Percentiles rank a stretch among this genome's conserved stretches.
Evolutionary conservation across 2,329 filamentous ascomycete genomes (phyloP).

Genomic region (Cladosporium sp.): DNA sequence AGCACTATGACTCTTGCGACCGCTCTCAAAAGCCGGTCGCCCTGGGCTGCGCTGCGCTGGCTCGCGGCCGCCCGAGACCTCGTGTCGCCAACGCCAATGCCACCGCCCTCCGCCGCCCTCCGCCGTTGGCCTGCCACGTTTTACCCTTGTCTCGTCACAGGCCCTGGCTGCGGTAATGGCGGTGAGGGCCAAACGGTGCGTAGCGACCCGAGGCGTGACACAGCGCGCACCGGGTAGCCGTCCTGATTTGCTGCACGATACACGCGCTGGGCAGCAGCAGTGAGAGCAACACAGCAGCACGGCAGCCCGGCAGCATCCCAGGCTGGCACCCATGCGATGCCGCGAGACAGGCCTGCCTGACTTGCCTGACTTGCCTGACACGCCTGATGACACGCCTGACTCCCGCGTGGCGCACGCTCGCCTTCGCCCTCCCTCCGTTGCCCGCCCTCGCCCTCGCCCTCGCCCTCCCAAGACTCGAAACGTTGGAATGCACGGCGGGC

Average conservation of each 20-base stretch:
- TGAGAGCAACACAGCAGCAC: no score
- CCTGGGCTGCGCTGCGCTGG: no score
- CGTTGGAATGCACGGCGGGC: not conserved
- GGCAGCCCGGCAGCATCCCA: no score
- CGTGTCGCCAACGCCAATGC: slow-evolving; percentile 3
- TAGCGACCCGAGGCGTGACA: slow-evolving; percentile 6
- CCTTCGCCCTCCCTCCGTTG: no score
- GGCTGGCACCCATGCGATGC: slow-evolving; percentile 3
- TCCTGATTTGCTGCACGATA: slow-evolving; percentile 9
- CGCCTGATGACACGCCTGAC: no score
- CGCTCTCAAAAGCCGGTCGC: no score
- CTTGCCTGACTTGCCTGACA: no score
- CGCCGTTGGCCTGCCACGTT: slow-evolving; percentile 10
- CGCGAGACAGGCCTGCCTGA: not conserved
- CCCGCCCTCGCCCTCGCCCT: no score
- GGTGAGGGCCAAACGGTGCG: slow-evolving; percentile 7
- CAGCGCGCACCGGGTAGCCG: slow-evolving; percentile 1
- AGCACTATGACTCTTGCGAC: no score
- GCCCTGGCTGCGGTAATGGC: not conserved
- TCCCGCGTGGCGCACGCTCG: no score
- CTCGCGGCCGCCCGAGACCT: not conserved
- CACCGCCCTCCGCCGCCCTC: not conserved
- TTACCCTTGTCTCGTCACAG: slow-evolving; percentile 10
- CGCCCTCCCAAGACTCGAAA: not conserved
- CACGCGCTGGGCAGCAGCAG: not conserved